Evolutionary conservation across 768 basidiomycete species (phyloP), one percentile per base, ranked within the genome.

Genomic region (Chlorophyllum brunneum): DNA sequence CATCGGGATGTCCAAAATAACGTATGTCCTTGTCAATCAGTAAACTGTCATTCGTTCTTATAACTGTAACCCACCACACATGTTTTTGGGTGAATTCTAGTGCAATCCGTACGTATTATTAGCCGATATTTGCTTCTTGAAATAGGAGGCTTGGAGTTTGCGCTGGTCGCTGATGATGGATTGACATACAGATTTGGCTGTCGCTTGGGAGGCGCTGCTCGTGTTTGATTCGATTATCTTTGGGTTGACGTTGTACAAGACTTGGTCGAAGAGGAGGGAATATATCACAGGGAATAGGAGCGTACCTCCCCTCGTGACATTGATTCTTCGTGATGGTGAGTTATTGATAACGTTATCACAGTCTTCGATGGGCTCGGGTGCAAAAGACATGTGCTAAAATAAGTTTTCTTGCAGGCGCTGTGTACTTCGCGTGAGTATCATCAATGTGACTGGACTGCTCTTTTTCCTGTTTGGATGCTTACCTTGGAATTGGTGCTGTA

Each of bases 371-470:
- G n/a, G n/a, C n/a, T n/a, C n/a, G n/a, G n/a, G n/a, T n/a, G n/a
- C n/a, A n/a, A n/a, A n/a, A n/a, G n/a, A n/a, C n/a, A 9, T 26
- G 31, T 42, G 36, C 45, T 53, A 24, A 39, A 16, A 26, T 16
- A 38, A 33, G 16, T 10, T 23, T 18, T 2, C 4, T 50, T 10
- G 4, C 47, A 81, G 81, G 80, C 48, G 74, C 78, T 1, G 60
- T 82, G 20, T 83, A 81, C 59, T 82, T 79, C 56, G 77, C 70
- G 80, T 82, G 55, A 65, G 78, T 56, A 4, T 23, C 26, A 1
- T 15, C 11, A 20, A 16, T 16, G 36, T 13, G 31, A 31, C 31
- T 7, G 13, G 6, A 31, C 13, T 37, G 36, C 13, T 5, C 36
- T 31, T 5, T 4, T 13, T 37, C 18, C 15, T 11, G 15, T n/a